Evolutionary conservation across 345 rosid species (phyloP).

Genomic region (Citrus hindsii): DNA sequence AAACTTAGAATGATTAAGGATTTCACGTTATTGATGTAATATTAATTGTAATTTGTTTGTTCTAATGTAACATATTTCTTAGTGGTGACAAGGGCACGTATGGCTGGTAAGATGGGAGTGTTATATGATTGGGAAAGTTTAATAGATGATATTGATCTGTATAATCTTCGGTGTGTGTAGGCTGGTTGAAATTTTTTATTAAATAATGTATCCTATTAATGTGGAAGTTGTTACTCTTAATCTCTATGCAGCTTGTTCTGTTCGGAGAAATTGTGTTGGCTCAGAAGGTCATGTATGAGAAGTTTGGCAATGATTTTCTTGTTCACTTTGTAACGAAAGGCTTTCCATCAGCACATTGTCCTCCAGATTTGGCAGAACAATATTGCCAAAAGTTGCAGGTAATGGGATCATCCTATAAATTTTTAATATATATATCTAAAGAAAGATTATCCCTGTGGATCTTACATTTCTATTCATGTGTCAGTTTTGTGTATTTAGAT

Average conservation of each 20-base stretch:
- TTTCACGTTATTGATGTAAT: background rate
- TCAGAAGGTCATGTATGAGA: conserved; percentile 95
- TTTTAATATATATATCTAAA: background rate
- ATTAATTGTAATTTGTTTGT: background rate
- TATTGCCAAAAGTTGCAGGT: conserved; percentile 94
- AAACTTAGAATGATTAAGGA: background rate
- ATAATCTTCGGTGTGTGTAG: background rate
- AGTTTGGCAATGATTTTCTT: conserved; percentile 78
- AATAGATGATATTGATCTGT: background rate
- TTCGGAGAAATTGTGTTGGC: conserved; percentile 82
- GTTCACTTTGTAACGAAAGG: conserved; percentile 52
- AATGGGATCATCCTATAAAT: background rate
- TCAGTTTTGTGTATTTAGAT: too few species aligned
- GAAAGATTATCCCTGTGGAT: background rate
- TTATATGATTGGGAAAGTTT: background rate
- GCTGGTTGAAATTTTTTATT: background rate
- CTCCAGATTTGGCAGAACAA: conserved; percentile 67
- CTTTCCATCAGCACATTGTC: conserved; percentile 54
- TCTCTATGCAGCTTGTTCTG: conserved; percentile 57
- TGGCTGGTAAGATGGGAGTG: background rate
- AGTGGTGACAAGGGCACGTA: background rate
- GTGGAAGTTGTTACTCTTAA: background rate
- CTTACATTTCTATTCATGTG: too few species aligned
- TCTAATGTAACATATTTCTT: background rate
- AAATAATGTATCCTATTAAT: background rate